Conservation (phyloP, 495 filamentous ascomycete genomes). For the Penicillium alfredii region DNA sequence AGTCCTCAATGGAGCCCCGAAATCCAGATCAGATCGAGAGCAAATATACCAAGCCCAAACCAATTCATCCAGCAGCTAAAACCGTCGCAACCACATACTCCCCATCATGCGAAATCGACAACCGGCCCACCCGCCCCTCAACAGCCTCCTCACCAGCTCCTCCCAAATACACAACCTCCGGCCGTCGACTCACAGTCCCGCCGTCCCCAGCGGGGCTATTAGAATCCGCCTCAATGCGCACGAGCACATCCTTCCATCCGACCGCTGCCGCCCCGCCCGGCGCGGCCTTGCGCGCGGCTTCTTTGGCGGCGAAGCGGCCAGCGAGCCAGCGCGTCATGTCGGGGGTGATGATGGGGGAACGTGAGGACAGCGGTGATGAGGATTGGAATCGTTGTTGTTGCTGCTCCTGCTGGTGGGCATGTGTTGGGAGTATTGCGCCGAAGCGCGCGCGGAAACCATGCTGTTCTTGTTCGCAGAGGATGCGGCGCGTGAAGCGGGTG, state of each 20-base stretch:
- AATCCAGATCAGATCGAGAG: too few relatives aligned
- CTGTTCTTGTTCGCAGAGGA: constrained; percentile 43
- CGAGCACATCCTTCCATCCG: constrained; percentile 37
- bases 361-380: too few relatives aligned
- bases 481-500: constrained; percentile 46
- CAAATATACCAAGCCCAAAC: neutral
- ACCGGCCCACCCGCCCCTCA: constrained; percentile 26
- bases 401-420: neutral
- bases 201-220: neutral
- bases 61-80: constrained; percentile 32
- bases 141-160: constrained; percentile 10
- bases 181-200: constrained; percentile 25
- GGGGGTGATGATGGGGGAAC: constrained; percentile 19
- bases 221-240: constrained; percentile 25
- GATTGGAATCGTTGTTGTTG: too few relatives aligned
- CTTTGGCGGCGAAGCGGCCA: constrained; percentile 45
- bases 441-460: constrained; percentile 37
- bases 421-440: constrained; percentile 12
- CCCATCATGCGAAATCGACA: constrained; percentile 56
- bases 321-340: constrained; percentile 45
- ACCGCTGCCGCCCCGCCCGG: constrained; percentile 34
- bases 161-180: constrained; percentile 37
- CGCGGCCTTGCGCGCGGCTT: constrained; percentile 45
- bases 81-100: constrained; percentile 54
- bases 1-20: too few relatives aligned